A percentile compares a stretch with the other conserved stretches of the same genome.
phyloP scores from a whole-genome alignment of 495 filamentous ascomycete species.

The Neurospora tetraspora region DNA sequence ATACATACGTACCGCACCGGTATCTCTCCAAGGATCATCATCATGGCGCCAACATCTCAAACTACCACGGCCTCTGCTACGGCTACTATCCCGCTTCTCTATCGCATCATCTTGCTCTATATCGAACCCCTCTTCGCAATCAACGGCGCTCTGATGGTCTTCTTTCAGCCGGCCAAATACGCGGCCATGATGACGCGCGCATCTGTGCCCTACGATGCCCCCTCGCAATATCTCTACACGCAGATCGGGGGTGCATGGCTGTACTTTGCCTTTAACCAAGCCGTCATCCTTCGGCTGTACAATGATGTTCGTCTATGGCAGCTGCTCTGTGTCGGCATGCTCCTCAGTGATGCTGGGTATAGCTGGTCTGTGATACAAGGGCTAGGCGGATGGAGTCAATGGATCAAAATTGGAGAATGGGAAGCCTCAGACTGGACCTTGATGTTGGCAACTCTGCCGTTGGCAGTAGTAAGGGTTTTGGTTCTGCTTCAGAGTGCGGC shows the following conservation, averaged over 20 bases:
- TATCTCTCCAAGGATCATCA: background rate
- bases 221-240: constrained; percentile 25
- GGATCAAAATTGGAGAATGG: constrained; percentile 7
- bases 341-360: constrained; percentile 16
- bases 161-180: constrained; percentile 33
- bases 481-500: constrained; percentile 12
- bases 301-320: constrained; percentile 45
- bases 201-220: background rate
- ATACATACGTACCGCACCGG: background rate
- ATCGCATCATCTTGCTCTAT: constrained; percentile 44
- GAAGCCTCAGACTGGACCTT: constrained; percentile 11
- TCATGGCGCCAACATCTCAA: background rate
- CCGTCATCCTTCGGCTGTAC: constrained; percentile 42
- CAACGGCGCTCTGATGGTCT: constrained; percentile 22
- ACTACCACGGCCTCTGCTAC: background rate
- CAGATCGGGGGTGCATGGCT: constrained; percentile 44
- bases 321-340: constrained; percentile 18
- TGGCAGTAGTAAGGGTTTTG: constrained; percentile 8
- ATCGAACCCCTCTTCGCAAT: constrained; percentile 43
- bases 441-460: constrained; percentile 1
- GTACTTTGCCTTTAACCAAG: constrained; percentile 48
- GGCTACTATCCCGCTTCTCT: constrained; percentile 22
- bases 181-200: constrained; percentile 15
- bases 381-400: constrained; percentile 18
- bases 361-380: constrained; percentile 13